These are phyloP conservation scores for Mortierella polycephala DNA, from an alignment of 371 early-diverging fungal species.

Conservation along the genomic window DNA sequence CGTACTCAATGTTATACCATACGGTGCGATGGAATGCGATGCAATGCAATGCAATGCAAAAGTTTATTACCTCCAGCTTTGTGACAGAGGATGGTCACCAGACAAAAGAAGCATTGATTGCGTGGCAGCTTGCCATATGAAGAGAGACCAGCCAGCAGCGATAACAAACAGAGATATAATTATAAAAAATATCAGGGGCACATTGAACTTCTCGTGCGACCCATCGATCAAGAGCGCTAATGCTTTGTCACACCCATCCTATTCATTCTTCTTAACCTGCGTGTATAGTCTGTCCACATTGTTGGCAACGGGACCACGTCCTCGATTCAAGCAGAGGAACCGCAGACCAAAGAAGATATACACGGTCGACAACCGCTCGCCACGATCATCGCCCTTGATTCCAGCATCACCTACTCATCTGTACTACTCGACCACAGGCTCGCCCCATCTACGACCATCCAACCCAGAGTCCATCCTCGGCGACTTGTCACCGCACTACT, in stretches of 20 bases:
- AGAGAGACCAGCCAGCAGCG: too few relatives aligned
- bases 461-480: constrained; percentile 50
- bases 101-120: too few relatives aligned
- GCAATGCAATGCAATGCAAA: too few relatives aligned
- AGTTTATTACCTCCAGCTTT: too few relatives aligned
- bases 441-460: constrained; percentile 46
- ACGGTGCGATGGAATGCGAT: too few relatives aligned
- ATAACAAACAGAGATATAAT: too few relatives aligned
- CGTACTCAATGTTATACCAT: not conserved
- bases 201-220: not conserved
- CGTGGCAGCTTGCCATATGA: too few relatives aligned
- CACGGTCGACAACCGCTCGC: constrained; percentile 43
- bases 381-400: constrained; percentile 46
- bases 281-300: constrained; percentile 45
- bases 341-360: constrained; percentile 51
- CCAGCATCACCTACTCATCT: constrained; percentile 53
- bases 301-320: constrained; percentile 42
- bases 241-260: not conserved
- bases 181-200: too few relatives aligned
- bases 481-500: constrained; percentile 50
- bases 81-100: too few relatives aligned
- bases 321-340: constrained; percentile 42
- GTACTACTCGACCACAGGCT: constrained; percentile 44
- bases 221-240: not conserved
- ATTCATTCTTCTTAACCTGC: not conserved